Evolutionary conservation across 768 basidiomycete species (phyloP), one percentile per base, ranked within the genome.

Genomic region (Termitomyces sp.): DNA sequence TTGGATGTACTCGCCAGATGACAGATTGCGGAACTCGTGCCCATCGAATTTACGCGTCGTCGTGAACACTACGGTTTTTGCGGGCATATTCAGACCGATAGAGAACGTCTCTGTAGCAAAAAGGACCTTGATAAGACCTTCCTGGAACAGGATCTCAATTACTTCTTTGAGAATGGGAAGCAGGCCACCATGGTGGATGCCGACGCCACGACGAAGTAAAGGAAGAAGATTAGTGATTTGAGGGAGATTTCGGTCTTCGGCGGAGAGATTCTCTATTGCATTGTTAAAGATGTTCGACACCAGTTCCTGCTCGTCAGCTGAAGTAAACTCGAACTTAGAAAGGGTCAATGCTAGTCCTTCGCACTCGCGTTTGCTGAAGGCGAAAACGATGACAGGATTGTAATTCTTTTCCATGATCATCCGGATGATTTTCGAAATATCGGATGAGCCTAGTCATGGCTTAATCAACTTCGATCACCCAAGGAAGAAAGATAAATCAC

Each of bases 101-200:
- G 95, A 96, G 74, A 98, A 98, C 0, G 97, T 99, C 74, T 99
- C 97, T 0, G 97, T 99, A 7, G 97, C 97, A 66, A 98, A 99
- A 42, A 99, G 83, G 33, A 94, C 94, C 70, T 99, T 99, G 77
- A 98, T 94, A 46, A 98, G 79, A 10, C 96, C 95, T 67, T 98
- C 95, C 70, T 98, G 95, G 77, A 99, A 99, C 44, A 99, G 81
- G 57, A 99, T 97, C 71, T 99, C 97, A 71, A 99, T 98, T 49
- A 98, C 94, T 70, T 99, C 97, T 70, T 99, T 99, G 44, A 99
- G 80, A 61, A 98, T 97, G 0, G 97, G 97, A 18, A 99, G 82
- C 40, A 99, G 83, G 44, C 97, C 97, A 42, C 96, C 95, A 66
- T 99, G 97, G 79, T 99, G 97, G 65, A 99, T 94, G 54, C 97